Base-by-base conservation (phyloP, 257 asterid genomes). In the Datura wrightii region DNA sequence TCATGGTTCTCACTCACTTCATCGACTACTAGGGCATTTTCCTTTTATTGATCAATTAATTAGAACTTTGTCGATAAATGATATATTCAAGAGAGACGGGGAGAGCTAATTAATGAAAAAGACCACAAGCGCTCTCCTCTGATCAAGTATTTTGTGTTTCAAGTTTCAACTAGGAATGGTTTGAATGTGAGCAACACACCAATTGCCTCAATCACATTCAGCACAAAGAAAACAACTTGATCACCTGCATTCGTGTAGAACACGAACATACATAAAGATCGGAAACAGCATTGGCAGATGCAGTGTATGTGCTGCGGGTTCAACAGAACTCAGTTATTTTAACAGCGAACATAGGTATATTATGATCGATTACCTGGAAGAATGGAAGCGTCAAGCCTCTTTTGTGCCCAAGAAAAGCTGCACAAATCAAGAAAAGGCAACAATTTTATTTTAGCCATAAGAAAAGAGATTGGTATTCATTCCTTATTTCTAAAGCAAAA, bases 391-490 rank as follows among this genome's bases (percentile, higher is more conserved):
- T 90, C 37, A 53, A 87, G 95, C 50, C 97, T 93, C 79, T 88
- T 71, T 85, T 94, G 94, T 24, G 95, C 93, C 91, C 92, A 91
- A 0, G 98, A 93, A 85, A 94, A 94, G 52, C 97, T 94, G 92
- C 54, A 79, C 53, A 60, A 31, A 80, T 53, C 48, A 46, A 85
- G 71, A 16, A 83, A 55, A 72, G 0, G 34, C 11, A 5, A 56
- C 41, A 14, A 34, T 19, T 46, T 60, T 48, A 24, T 24, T 24
- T 24, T 24, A 66, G 80, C 34, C 81, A 78, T 1, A 18, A 46
- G 37, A 24, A 37, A 24, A 36, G 2, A 52, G 42, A 59, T 41
- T 6, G 1, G 13, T 5, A 18, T 63, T 42, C 60, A 24, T 24
- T 24, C 31, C 31, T 36, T 18, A 24, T 31, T 7, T 31, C 55